These are phyloP conservation scores for Cryptococcus sp. DNA, from an alignment of 1,284 basidiomycete genomes.

Conservation along the genomic window DNA sequence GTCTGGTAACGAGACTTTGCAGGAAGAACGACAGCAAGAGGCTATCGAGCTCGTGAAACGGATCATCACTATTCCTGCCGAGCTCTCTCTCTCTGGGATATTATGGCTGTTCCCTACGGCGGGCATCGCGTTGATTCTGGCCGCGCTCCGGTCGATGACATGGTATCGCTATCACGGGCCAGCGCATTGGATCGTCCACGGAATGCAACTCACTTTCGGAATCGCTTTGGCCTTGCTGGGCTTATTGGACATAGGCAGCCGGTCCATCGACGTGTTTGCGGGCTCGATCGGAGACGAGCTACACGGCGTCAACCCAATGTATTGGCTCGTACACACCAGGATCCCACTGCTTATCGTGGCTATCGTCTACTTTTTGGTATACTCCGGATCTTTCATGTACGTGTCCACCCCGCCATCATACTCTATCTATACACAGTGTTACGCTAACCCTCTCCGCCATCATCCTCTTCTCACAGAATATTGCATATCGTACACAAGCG, in stretches of 20 bases:
- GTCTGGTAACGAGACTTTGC: conserved; percentile 7
- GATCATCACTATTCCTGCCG: conserved; percentile 20
- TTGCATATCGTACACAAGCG: too few relatives aligned
- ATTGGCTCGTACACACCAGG: conserved; percentile 16
- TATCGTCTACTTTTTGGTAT: conserved; percentile 16
- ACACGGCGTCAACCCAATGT: conserved; percentile 15
- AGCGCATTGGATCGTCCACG: conserved; percentile 21
- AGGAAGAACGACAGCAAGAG: conserved; percentile 5
- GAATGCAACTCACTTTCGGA: conserved; percentile 17
- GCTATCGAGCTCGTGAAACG: conserved; percentile 14
- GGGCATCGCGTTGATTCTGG: conserved; percentile 28
- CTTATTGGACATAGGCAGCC: conserved; percentile 26
- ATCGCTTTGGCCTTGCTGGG: conserved; percentile 20
- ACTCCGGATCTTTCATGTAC: conserved; percentile 9
- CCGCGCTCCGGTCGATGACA: conserved; percentile 24
- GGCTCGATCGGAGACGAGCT: conserved; percentile 5
- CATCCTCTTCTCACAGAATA: too few relatives aligned
- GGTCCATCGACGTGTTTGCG: conserved; percentile 16
- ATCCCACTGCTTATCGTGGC: conserved; percentile 23
- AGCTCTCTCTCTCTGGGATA: conserved; percentile 23
- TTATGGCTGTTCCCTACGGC: conserved; percentile 38
- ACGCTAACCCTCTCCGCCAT: too few relatives aligned
- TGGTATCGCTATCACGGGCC: conserved; percentile 19
- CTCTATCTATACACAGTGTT: too few relatives aligned
- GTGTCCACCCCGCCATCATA: background rate